These are phyloP conservation scores for Neurospora sp. DNA, from an alignment of 495 filamentous ascomycete genomes.

Conservation along the genomic window DNA sequence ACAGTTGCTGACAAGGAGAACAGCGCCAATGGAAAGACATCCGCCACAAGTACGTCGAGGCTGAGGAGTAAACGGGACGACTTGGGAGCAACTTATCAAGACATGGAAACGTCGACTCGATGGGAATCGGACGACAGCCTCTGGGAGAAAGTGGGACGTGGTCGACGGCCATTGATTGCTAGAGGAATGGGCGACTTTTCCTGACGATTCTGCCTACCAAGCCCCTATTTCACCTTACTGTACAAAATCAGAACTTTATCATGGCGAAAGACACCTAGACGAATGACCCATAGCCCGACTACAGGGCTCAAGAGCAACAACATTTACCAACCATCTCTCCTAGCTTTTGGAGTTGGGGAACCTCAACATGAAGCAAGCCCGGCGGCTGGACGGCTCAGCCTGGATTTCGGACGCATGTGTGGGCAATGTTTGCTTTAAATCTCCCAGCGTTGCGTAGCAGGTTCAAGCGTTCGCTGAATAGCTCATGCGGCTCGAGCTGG, in stretches of 20 bases:
- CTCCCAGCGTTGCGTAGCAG: not conserved
- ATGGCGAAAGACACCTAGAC: not conserved
- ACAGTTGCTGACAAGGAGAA: conserved; percentile 21
- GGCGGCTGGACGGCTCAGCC: not conserved
- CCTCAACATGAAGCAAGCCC: not conserved
- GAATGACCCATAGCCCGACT: not conserved
- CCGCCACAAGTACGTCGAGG: conserved; percentile 69
- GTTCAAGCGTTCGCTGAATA: not conserved
- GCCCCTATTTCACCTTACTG: not conserved
- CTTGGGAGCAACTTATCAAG: not conserved
- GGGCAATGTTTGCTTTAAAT: not conserved
- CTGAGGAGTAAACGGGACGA: conserved; percentile 22
- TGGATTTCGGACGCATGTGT: not conserved
- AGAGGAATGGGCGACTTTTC: not conserved
- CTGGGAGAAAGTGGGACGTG: not conserved
- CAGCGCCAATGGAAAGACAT: conserved; percentile 99
- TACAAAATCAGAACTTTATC: not conserved
- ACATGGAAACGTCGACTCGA: not conserved
- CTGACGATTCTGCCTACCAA: not conserved
- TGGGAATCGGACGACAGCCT: not conserved
- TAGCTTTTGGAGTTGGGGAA: not conserved
- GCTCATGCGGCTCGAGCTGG: not conserved
- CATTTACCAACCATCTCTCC: not conserved
- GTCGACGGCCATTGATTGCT: not conserved
- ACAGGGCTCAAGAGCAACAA: not conserved